Evolutionary conservation across 2,329 filamentous ascomycete genomes (phyloP), one percentile per base, ranked within the genome.

Genomic region (Uncinocarpus reesii): DNA sequence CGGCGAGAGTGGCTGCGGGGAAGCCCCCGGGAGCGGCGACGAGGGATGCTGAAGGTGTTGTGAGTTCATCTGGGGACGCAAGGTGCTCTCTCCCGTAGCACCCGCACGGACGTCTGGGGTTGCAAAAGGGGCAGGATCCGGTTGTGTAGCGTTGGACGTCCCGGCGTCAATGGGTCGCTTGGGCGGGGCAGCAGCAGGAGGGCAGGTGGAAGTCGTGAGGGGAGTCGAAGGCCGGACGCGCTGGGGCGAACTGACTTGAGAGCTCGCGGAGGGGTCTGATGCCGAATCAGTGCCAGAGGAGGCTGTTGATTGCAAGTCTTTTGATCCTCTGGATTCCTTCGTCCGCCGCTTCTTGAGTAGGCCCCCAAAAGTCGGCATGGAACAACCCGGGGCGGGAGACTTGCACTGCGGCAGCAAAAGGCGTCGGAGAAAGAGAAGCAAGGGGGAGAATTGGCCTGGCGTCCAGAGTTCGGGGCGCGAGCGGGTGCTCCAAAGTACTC

Each of bases 261-360:
- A 49, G 40, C 20, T 31, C 11, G 47, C 31, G 20, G 45, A 49
- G 20, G 38, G 38, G 21, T 21, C 26, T 52, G 80, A 81, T 59
- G 80, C 79, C 76, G 57, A 79, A 65, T 83, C 77, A 63, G 77
- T 83, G 57, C 75, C 75, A 61, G 80, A 75, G 62, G 81, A 79
- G 59, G 76, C 77, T 65, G 86, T 81, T 65, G 79, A 75, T 65
- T 81, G 79, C 64, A 76, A 68, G 66, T 81, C 76, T 63, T 72
- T 75, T 58, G 60, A 56, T 26, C 36, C 61, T 57, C 64, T 65
- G 71, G 81, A 84, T 74, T 95, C 88, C 80, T 88, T 93, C 72
- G 88, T 94, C 79, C 88, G 83, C 79, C 94, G 95, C 80, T 95
- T 96, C 79, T 95, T 95, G 66, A 96, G 80, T 66, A 95, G 88